Conservation (phyloP, 306 rosid species). For the Corylus avellana region DNA sequence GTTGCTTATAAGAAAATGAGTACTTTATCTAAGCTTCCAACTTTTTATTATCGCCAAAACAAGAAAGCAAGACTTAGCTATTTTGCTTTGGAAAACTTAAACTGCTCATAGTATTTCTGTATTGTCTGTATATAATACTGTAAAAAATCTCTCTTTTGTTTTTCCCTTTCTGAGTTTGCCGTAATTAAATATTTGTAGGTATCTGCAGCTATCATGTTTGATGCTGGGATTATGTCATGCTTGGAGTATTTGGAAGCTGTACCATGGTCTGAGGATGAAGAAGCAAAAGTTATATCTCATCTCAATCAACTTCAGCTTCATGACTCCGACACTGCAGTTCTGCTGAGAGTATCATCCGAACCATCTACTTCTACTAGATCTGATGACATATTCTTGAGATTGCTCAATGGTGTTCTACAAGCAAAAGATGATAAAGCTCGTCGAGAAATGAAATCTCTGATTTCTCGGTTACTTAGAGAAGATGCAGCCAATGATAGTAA, state of each 20-base stretch:
- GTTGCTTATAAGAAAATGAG: background rate
- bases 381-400: conserved; percentile 52
- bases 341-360: conserved; percentile 65
- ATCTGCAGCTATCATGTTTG: conserved; percentile 81
- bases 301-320: conserved; percentile 63
- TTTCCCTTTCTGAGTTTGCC: background rate
- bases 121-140: background rate
- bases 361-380: conserved; percentile 54
- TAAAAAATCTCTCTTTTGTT: background rate
- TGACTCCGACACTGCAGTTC: conserved; percentile 47
- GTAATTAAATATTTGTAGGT: conserved; percentile 48
- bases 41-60: background rate
- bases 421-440: conserved; percentile 92
- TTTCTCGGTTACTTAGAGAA: conserved; percentile 74
- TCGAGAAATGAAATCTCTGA: conserved; percentile 67
- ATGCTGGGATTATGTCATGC: conserved; percentile 70
- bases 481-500: conserved; percentile 40
- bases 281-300: conserved; percentile 61
- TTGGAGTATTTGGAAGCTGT: conserved; percentile 78
- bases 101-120: background rate
- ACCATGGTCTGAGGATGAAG: conserved; percentile 89
- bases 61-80: background rate
- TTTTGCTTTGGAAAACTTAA: background rate
- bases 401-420: conserved; percentile 69
- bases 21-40: background rate